Evolutionary conservation across 306 rosid genomes (phyloP).

Genomic region (Sicyos edulis): DNA sequence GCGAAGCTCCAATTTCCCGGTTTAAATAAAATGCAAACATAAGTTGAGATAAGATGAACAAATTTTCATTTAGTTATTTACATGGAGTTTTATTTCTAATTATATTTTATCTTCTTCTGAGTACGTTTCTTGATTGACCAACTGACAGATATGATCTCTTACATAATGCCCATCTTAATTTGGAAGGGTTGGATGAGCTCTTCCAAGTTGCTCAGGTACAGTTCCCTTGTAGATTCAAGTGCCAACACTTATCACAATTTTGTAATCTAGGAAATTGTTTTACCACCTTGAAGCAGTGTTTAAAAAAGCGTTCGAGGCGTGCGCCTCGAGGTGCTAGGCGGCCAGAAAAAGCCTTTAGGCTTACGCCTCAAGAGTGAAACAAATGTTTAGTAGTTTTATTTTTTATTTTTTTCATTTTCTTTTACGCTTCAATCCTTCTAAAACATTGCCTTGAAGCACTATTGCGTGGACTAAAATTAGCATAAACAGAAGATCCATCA

Average conservation of each 20-base stretch:
- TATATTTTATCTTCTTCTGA: slow-evolving; percentile 5
- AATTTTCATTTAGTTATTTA: background rate
- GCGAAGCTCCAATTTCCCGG: no score
- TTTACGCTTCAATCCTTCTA: no score
- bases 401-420: no score
- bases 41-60: background rate
- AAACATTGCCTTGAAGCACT: background rate
- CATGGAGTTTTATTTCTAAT: background rate
- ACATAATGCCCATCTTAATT: slow-evolving; percentile 92
- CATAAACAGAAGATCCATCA: background rate
- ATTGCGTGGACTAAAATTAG: background rate
- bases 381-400: no score
- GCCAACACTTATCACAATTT: background rate
- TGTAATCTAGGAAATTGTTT: background rate
- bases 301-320: no score
- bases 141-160: slow-evolving; percentile 82
- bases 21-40: background rate
- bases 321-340: no score
- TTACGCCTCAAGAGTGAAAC: no score
- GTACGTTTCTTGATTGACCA: slow-evolving; percentile 23
- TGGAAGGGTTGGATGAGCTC: slow-evolving; percentile 86
- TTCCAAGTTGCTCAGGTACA: slow-evolving; percentile 93
- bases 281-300: background rate
- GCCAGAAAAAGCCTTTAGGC: no score
- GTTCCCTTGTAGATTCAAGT: slow-evolving; percentile 1